phyloP scores from a whole-genome alignment of 805 yeast species.

The Helenozyma rhizophorensis region DNA sequence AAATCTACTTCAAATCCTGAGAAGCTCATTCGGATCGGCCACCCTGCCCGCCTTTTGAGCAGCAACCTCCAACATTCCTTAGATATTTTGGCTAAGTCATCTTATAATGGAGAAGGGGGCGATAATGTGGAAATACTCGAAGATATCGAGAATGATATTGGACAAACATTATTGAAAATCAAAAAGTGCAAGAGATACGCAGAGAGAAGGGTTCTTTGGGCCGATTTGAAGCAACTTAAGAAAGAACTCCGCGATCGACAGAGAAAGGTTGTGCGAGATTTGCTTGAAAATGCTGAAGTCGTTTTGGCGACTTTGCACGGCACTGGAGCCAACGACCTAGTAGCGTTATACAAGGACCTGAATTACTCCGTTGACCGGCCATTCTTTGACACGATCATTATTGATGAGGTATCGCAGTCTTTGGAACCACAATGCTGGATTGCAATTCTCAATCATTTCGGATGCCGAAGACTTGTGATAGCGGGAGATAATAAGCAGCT shows the following conservation, averaged over 20 bases:
- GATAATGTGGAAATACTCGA: conserved; percentile 44
- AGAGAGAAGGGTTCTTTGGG: conserved; percentile 65
- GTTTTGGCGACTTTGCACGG: conserved; percentile 87
- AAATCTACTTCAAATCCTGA: conserved; percentile 15
- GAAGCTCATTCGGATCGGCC: conserved; percentile 78
- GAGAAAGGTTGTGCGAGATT: conserved; percentile 52
- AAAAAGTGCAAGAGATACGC: conserved; percentile 59
- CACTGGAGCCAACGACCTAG: conserved; percentile 67
- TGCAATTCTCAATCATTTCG: conserved; percentile 66
- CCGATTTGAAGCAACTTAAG: conserved; percentile 61
- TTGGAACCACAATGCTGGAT: conserved; percentile 97
- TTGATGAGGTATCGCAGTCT: conserved; percentile 94
- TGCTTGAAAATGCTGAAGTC: conserved; percentile 59
- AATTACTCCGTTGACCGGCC: conserved; percentile 22
- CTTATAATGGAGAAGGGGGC: conserved; percentile 42
- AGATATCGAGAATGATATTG: conserved; percentile 72
- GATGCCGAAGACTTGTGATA: conserved; percentile 56
- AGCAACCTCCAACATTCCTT: conserved; percentile 65
- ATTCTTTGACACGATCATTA: conserved; percentile 74
- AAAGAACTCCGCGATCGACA: conserved; percentile 70
- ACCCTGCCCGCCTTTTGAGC: conserved; percentile 80
- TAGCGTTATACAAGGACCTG: conserved; percentile 43
- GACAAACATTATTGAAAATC: conserved; percentile 48
- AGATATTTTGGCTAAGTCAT: conserved; percentile 60
- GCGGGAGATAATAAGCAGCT: conserved; percentile 94